phyloP scores from a whole-genome alignment of 352 stramenopile genomes.

The Pythium chondricola region DNA sequence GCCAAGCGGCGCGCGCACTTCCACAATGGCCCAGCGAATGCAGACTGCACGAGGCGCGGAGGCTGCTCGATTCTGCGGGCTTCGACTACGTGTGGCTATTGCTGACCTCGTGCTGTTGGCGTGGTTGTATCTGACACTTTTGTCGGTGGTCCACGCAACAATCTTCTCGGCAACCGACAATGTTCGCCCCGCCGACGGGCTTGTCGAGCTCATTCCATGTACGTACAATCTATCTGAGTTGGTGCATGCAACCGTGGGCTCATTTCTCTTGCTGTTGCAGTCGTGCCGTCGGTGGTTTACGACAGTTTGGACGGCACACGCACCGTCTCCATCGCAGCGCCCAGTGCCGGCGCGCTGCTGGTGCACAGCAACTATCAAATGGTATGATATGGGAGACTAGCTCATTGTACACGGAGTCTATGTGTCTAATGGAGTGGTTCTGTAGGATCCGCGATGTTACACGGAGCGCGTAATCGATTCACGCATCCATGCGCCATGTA shows the following conservation, averaged over 20 bases:
- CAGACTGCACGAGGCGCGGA: no score
- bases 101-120: no score
- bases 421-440: conserved; percentile 1
- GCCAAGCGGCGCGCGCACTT: no score
- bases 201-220: conserved; percentile 23
- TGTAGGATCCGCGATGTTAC: conserved; percentile 47
- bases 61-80: no score
- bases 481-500: conserved; percentile 41
- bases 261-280: conserved; percentile 15
- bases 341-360: conserved; percentile 35
- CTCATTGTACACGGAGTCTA: not conserved
- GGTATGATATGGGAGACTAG: conserved; percentile 8
- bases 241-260: not conserved
- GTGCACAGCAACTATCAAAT: conserved; percentile 47
- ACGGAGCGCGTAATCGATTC: conserved; percentile 48
- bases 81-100: no score
- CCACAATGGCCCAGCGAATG: no score
- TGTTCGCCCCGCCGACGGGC: conserved; percentile 8
- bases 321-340: conserved; percentile 29
- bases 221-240: conserved; percentile 2
- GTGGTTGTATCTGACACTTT: no score
- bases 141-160: no score
- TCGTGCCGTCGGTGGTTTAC: conserved; percentile 41
- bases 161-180: no score
- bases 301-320: conserved; percentile 47